Evolutionary conservation across 176 grass and related monocot genomes (phyloP), one percentile per base, ranked within the genome.

Genomic region (Eremochloa ophiuroides): DNA sequence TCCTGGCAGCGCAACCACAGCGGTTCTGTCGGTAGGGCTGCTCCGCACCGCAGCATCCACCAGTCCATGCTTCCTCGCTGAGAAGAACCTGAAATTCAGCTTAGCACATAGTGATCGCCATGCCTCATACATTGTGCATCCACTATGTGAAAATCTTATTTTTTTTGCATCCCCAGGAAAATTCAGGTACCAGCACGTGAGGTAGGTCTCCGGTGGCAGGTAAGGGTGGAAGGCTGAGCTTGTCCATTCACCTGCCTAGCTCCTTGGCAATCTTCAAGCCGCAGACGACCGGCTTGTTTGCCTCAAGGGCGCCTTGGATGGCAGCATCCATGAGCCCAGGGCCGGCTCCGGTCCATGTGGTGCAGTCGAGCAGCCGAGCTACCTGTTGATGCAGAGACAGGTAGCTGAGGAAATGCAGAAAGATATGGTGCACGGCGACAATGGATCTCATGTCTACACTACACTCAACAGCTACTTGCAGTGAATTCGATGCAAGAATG

Each of bases 281-380:
- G 0, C 88, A n/a, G n/a, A n/a, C 90, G 3, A 93, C 76, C 0
- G 73, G 90, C 37, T 93, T 98, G 14, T 79, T 84, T 39, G 90
- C 84, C 64, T 88, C 77, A 65, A 98, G 43, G 77, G 92, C 88
- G 40, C 92, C 95, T 62, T 68, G 80, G 27, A 76, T 88, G 33
- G 88, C 88, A 7, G 92, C 95, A 82, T 98, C 92, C 95, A 95
- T 98, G 35, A 98, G 83, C 69, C 90, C 90, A 1, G 96, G 95
- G 46, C 92, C 88, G 0, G 88, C 92, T 80, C 88, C 92, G 0
- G 84, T 89, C 95, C 95, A 98, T 69, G 90, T 98, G 41, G 92
- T 95, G 86, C 92, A 95, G 67, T 89, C 86, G 71, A 95, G 82
- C 82, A 93, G 64, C 71, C 63, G 85, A 78, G 92, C 84, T 66